These are phyloP conservation scores for Aspergillus novoparasiticus DNA, from an alignment of 2,329 filamentous ascomycete species.

Conservation along the genomic window DNA sequence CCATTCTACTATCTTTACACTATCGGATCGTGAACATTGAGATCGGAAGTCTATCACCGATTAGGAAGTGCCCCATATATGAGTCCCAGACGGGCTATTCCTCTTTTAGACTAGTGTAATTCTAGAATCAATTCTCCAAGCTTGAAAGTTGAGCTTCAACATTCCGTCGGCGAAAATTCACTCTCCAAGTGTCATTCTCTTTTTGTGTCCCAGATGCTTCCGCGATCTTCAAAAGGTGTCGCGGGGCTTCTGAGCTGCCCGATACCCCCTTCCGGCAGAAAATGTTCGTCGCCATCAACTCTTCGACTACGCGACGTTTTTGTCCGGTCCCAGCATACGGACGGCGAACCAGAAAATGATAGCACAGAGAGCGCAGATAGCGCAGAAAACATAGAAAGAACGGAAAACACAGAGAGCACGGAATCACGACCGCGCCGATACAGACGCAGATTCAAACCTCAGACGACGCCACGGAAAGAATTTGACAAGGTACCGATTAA, in stretches of 20 bases:
- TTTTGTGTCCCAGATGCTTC: constrained; percentile 29
- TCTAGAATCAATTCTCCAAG: constrained; percentile 4
- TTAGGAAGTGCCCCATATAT: background rate
- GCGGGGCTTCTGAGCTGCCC: constrained; percentile 26
- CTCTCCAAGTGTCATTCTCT: background rate
- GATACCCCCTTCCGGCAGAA: constrained; percentile 14
- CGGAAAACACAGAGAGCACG: background rate
- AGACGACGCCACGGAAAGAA: background rate
- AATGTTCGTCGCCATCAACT: constrained; percentile 5
- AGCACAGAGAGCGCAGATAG: background rate
- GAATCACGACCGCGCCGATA: constrained; percentile 1
- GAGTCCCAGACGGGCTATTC: background rate
- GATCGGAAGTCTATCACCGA: background rate
- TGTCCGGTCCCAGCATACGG: constrained; percentile 24
- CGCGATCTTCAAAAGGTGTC: constrained; percentile 23
- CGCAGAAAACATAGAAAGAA: background rate
- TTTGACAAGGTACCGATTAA: constrained; percentile 28
- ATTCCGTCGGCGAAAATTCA: constrained; percentile 3
- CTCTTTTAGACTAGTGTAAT: constrained; percentile 8
- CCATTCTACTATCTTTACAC: background rate
- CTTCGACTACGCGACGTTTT: constrained; percentile 17
- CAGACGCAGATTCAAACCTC: constrained; percentile 8
- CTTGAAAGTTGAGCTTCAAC: constrained; percentile 9
- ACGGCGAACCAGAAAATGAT: constrained; percentile 9
- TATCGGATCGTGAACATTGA: background rate